These are phyloP conservation scores for Medicago arabica DNA, from an alignment of 306 rosid species.

Conservation along the genomic window DNA sequence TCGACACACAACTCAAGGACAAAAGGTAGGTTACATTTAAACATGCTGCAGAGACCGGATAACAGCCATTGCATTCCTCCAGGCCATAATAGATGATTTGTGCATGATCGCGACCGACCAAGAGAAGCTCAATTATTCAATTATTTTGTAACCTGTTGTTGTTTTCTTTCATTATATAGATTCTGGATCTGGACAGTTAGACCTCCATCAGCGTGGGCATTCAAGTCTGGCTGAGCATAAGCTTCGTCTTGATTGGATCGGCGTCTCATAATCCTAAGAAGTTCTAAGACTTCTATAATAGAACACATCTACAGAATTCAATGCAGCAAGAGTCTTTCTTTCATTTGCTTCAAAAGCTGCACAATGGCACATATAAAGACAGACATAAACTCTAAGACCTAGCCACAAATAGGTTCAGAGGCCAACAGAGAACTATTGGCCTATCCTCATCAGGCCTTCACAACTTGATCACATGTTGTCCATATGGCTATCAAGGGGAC, in stretches of 20 bases:
- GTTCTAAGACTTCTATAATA: background rate
- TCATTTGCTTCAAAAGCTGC: constrained; percentile 31
- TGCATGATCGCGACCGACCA: background rate
- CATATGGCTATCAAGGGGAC: constrained; percentile 48
- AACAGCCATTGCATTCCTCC: background rate
- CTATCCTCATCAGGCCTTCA: constrained; percentile 39
- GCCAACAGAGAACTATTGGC: constrained; percentile 24
- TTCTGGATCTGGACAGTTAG: constrained; percentile 10
- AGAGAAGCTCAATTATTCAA: background rate
- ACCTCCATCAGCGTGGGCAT: constrained; percentile 30
- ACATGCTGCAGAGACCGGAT: constrained; percentile 19
- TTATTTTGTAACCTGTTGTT: background rate
- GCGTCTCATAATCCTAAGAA: constrained; percentile 3
- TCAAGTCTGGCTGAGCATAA: constrained; percentile 21
- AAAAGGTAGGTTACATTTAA: background rate
- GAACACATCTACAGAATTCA: constrained; percentile 34
- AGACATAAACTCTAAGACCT: constrained; percentile 15
- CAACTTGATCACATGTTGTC: constrained; percentile 42
- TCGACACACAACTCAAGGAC: constrained; percentile 17
- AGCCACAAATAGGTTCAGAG: constrained; percentile 25
- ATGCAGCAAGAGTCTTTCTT: constrained; percentile 29
- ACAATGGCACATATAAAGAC: constrained; percentile 3
- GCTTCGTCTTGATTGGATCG: constrained; percentile 35
- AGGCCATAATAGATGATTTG: background rate
- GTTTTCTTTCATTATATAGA: constrained; percentile 19